Percentiles rank a stretch among this genome's conserved stretches.
Conservation (phyloP, 768 basidiomycete genomes). For the Leccinum pellstonianum region DNA sequence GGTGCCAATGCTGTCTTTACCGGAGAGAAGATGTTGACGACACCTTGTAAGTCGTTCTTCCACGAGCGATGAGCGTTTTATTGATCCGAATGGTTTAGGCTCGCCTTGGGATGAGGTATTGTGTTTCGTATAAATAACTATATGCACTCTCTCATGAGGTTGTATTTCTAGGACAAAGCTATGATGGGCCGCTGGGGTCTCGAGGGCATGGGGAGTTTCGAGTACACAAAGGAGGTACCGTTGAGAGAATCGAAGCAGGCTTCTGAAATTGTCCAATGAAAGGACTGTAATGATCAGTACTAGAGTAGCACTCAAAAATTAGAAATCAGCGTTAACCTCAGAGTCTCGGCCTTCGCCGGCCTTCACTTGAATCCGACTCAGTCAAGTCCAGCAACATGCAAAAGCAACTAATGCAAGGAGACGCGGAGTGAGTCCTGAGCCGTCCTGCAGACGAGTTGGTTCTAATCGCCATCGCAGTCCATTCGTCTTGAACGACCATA, state of each 20-base stretch:
- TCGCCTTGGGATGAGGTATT: conserved; percentile 91
- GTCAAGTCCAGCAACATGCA: conserved; percentile 19
- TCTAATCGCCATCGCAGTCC: conserved; percentile 24
- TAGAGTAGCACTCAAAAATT: background rate
- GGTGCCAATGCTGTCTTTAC: conserved; percentile 98
- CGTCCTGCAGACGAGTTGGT: conserved; percentile 6
- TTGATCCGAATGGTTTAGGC: conserved; percentile 42
- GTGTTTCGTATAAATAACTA: background rate
- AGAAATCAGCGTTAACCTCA: background rate
- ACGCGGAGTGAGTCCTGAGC: conserved; percentile 27
- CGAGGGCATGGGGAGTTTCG: conserved; percentile 88
- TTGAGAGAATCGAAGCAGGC: conserved; percentile 1
- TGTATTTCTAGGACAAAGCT: conserved; percentile 67
- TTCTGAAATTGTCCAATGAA: conserved; percentile 1
- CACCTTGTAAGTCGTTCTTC: conserved; percentile 68
- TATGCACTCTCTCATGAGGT: conserved; percentile 1
- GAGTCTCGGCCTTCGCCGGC: conserved; percentile 26
- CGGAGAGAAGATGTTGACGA: conserved; percentile 97
- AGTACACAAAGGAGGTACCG: conserved; percentile 54
- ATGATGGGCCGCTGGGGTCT: conserved; percentile 95
- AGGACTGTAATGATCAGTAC: background rate
- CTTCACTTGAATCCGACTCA: background rate
- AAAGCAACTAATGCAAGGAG: conserved; percentile 29
- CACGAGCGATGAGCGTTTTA: background rate
- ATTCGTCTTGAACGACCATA: conserved; percentile 66